Percentiles rank a stretch among this genome's conserved stretches.
Evolutionary conservation across 345 rosid genomes (phyloP).

Genomic region (Noccaea bulbosa): DNA sequence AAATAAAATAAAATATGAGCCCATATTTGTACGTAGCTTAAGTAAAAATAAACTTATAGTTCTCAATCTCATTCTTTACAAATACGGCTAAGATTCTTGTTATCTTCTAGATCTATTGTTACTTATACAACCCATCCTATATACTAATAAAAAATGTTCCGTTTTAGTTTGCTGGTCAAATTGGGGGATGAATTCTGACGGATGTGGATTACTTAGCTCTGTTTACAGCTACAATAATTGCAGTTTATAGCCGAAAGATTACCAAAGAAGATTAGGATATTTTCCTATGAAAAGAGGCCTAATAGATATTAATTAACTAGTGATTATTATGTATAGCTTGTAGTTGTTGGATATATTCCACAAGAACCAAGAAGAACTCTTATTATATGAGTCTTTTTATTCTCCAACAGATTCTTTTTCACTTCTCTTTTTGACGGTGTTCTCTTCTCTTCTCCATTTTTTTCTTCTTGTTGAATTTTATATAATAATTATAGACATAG

Average conservation of each 20-base stretch:
- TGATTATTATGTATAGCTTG: constrained; percentile 17
- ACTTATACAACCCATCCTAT: not conserved
- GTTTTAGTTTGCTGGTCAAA: constrained; percentile 24
- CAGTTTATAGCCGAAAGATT: constrained; percentile 41
- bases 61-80: not conserved
- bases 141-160: not conserved
- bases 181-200: constrained; percentile 5
- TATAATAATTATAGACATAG: constrained; percentile 7
- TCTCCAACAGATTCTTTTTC: constrained; percentile 38
- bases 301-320: constrained; percentile 20
- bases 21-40: no score
- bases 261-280: constrained; percentile 37
- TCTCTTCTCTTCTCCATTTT: constrained; percentile 23
- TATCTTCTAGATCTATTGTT: not conserved
- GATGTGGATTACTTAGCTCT: constrained; percentile 36
- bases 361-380: constrained; percentile 31
- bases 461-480: constrained; percentile 3
- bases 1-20: no score
- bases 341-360: constrained; percentile 45
- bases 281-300: constrained; percentile 20
- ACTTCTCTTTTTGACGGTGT: constrained; percentile 39
- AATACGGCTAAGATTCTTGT: not conserved
- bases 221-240: constrained; percentile 23
- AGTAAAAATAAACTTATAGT: not conserved
- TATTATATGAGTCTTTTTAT: constrained; percentile 29